A percentile compares a stretch with the other conserved stretches of the same genome.
Evolutionary conservation across 176 grass and related monocot species (phyloP).

Genomic region (Cenchrus purpureus): DNA sequence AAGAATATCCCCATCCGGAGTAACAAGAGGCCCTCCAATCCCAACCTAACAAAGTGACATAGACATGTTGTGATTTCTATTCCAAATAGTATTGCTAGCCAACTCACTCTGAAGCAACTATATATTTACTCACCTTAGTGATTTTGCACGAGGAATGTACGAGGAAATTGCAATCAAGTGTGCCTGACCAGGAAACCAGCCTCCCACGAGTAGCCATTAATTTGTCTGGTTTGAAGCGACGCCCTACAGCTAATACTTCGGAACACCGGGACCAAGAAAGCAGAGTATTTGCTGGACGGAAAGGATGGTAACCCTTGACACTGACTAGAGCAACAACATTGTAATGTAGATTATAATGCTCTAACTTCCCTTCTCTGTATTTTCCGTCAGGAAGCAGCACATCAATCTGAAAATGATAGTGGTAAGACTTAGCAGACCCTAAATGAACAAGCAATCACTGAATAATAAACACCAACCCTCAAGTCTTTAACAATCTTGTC

Average conservation of each 20-base stretch:
- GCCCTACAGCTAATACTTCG: not conserved
- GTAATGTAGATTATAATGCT: not conserved
- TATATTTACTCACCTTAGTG: not conserved
- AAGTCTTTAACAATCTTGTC: constrained; percentile 16
- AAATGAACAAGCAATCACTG: not conserved
- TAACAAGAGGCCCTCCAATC: not conserved
- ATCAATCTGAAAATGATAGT: not conserved
- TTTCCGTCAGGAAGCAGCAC: not conserved
- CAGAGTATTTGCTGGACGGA: not conserved
- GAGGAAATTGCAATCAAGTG: not conserved
- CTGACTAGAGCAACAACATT: not conserved
- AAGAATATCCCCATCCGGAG: not conserved
- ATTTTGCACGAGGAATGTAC: not conserved
- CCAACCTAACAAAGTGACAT: not conserved
- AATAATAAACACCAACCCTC: not conserved
- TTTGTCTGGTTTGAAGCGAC: not conserved
- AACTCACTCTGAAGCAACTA: not conserved
- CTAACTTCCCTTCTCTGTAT: not conserved
- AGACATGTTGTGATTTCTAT: not conserved
- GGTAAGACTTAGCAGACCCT: not conserved
- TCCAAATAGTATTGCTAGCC: not conserved
- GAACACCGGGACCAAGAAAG: not conserved
- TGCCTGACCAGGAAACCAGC: not conserved
- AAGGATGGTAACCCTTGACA: not conserved
- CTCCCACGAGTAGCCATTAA: not conserved